Base-by-base conservation (phyloP, 805 yeast genomes). In the Saturnispora galanensis region DNA sequence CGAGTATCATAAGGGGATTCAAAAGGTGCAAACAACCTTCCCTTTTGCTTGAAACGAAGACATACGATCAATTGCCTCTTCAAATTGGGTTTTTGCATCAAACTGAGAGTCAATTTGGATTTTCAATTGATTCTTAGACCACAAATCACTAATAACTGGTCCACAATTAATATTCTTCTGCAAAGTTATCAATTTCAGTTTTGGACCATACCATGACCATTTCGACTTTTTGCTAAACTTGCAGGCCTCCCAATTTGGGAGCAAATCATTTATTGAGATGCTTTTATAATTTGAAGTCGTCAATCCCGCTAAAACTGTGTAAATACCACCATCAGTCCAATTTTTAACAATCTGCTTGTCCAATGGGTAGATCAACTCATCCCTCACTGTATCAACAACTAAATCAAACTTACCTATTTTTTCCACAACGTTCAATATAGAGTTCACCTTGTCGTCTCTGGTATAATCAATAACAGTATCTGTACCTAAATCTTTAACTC, bases 351-450 rank as follows among this genome's bases (percentile, higher is more conserved):
- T 64, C 33, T 64, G 52, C 4, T 62, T 54, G 45, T 74, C 64
- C 35, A 36, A 36, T n/a, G 30, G 35, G 10, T 43, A 36, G 8
- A 79, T 68, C 15, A 70, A 74, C 21, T 57, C 57, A 44, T 73
- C 75, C 33, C 95, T 89, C 42, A 74, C 76, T 44, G 81, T 70
- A 62, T 85, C 95, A 28, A 78, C 56, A 37, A 84, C 74, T 10
- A 73, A 56, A 55, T 82, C 86, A 53, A 78, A 84, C 49, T 71
- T 65, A 12, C 71, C 69, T 40, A 65, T 60, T 26, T 66, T 62
- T 29, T 47, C 58, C 4, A 60, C 57, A 30, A 52, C 45, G 9
- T 52, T 47, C 30, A 60, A 58, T 1, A 67, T 54, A 38, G 68
- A 69, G 32, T 65, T 59, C 1, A 64, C 62, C 26, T 56, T 28